Percentiles rank a stretch among this genome's conserved stretches.
These are phyloP conservation scores for Aureobasidium sp. DNA, from an alignment of 2,329 filamentous ascomycete genomes.

Conservation along the genomic window DNA sequence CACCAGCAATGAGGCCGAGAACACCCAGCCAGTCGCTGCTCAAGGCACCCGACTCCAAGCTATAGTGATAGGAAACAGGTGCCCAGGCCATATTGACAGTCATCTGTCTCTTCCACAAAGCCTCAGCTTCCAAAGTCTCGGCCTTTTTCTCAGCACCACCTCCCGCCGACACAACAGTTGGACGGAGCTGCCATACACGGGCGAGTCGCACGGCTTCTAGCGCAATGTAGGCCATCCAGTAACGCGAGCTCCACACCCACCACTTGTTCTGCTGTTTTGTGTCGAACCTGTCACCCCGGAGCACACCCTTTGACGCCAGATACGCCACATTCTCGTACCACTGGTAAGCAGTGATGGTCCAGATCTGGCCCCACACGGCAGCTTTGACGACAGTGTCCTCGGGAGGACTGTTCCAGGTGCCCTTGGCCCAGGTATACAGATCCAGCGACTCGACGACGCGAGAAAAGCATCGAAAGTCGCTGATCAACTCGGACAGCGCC, in stretches of 20 bases:
- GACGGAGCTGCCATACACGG: conserved; percentile 36
- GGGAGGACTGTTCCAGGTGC: conserved; percentile 29
- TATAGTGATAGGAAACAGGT: conserved; percentile 18
- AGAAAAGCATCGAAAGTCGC: conserved; percentile 64
- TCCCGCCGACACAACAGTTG: conserved; percentile 27
- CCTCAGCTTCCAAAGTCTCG: conserved; percentile 22
- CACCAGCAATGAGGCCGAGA: conserved; percentile 15
- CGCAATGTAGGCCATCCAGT: conserved; percentile 72
- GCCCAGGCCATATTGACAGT: conserved; percentile 18
- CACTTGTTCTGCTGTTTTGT: conserved; percentile 49
- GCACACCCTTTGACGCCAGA: conserved; percentile 64
- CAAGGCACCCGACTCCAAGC: conserved; percentile 15
- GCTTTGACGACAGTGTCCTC: conserved; percentile 40
- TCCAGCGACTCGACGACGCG: conserved; percentile 72
- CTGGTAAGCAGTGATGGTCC: conserved; percentile 64
- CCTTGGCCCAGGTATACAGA: conserved; percentile 61
- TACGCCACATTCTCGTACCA: conserved; percentile 77
- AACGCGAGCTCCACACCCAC: conserved; percentile 66
- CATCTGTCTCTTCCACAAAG: conserved; percentile 17
- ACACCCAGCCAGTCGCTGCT: conserved; percentile 16
- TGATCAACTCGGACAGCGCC: conserved; percentile 56
- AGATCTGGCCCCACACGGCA: conserved; percentile 62
- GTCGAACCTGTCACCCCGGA: conserved; percentile 36
- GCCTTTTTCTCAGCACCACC: conserved; percentile 37
- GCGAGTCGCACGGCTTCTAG: conserved; percentile 64